Conservation (phyloP, 2,329 filamentous ascomycete genomes). For the Geoglossum cookeanum region DNA sequence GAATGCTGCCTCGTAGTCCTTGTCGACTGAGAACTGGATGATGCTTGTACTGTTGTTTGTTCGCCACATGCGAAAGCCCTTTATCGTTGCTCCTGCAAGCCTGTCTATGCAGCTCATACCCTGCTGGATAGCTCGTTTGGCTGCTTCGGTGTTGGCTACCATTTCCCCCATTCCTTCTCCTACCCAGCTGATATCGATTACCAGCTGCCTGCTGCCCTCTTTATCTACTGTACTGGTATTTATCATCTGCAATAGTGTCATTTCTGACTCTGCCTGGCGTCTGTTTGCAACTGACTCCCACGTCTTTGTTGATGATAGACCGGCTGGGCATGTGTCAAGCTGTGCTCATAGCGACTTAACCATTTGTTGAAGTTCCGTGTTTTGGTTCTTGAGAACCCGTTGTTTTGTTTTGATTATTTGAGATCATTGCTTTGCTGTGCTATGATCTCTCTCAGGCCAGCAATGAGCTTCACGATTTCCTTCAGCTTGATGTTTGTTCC, state of each 20-base stretch:
- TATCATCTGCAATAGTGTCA: not conserved
- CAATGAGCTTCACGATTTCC: not conserved
- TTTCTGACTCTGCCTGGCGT: not conserved
- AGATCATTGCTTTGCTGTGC: not conserved
- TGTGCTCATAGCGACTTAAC: not conserved
- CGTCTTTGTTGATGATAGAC: not conserved
- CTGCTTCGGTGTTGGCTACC: not conserved
- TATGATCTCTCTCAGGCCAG: not conserved
- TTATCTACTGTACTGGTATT: not conserved
- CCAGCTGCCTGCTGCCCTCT: not conserved
- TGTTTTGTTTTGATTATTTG: not conserved
- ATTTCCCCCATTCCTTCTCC: not conserved
- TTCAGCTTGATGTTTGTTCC: not conserved
- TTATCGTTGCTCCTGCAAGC: too few relatives aligned
- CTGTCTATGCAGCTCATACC: too few relatives aligned
- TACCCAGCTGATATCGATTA: not conserved
- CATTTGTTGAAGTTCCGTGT: not conserved
- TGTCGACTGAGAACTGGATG: constrained; percentile 7
- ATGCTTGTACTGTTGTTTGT: constrained; percentile 7
- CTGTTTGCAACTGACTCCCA: not conserved
- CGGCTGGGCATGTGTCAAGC: not conserved
- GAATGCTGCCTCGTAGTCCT: constrained; percentile 6
- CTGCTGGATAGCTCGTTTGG: not conserved
- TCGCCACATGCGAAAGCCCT: too few relatives aligned
- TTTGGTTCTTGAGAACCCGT: not conserved